phyloP scores from a whole-genome alignment of 306 rosid genomes.

The Fragaria nilgerrensis region DNA sequence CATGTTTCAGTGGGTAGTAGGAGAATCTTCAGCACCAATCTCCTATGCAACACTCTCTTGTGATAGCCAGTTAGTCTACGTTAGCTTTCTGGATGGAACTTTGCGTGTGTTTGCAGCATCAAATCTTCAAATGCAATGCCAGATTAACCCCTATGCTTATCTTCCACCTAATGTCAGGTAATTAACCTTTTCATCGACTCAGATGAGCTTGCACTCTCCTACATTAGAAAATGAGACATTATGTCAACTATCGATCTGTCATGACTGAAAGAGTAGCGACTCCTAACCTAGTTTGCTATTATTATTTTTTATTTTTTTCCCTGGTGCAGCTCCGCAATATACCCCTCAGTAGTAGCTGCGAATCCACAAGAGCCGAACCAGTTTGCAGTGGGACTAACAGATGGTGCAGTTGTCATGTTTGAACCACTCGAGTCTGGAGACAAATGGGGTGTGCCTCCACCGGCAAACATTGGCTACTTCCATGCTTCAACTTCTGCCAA shows the following conservation, averaged over 20 bases:
- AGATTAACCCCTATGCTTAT: slow-evolving; percentile 76
- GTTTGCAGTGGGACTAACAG: slow-evolving; percentile 82
- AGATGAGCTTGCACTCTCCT: neutral
- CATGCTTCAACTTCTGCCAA: slow-evolving; percentile 44
- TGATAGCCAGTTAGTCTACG: slow-evolving; percentile 75
- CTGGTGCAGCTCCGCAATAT: slow-evolving; percentile 43
- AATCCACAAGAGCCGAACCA: slow-evolving; percentile 85
- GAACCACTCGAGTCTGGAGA: slow-evolving; percentile 78
- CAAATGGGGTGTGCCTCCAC: slow-evolving; percentile 74
- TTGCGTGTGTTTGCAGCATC: slow-evolving; percentile 56
- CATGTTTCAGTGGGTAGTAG: slow-evolving; percentile 63
- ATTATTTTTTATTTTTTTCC: neutral
- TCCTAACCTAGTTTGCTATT: neutral
- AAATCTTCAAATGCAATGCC: slow-evolving; percentile 68
- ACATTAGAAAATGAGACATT: neutral
- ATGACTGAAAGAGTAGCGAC: neutral
- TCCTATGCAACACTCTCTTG: slow-evolving; percentile 84
- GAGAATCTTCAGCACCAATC: slow-evolving; percentile 65
- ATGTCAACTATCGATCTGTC: neutral
- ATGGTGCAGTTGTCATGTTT: slow-evolving; percentile 73
- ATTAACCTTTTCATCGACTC: neutral
- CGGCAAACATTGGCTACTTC: slow-evolving; percentile 49
- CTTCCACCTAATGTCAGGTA: slow-evolving; percentile 70
- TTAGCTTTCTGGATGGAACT: slow-evolving; percentile 70
- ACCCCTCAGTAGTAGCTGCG: slow-evolving; percentile 66